Evolutionary conservation across 2,329 filamentous ascomycete genomes (phyloP).

Genomic region (Byssoonygena ceratinophila): DNA sequence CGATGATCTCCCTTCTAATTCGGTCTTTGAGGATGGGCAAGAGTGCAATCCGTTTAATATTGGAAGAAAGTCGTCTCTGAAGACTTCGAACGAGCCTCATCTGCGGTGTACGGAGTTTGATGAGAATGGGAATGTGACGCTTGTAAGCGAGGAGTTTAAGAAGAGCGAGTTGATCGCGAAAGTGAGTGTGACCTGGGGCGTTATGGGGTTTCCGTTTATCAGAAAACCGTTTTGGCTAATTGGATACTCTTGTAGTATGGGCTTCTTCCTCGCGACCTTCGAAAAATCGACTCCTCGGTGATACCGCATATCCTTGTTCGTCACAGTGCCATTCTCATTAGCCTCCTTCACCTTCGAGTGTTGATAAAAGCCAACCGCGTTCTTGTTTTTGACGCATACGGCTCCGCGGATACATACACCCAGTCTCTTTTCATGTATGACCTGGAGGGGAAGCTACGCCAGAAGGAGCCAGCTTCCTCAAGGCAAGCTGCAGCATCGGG

Average conservation of each 20-base stretch:
- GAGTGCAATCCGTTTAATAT: constrained; percentile 56
- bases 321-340: constrained; percentile 84
- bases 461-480: constrained; percentile 47
- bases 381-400: constrained; percentile 91
- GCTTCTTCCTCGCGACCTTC: constrained; percentile 80
- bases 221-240: too few species aligned
- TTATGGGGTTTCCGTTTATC: neutral
- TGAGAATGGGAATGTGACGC: constrained; percentile 77
- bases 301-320: constrained; percentile 92
- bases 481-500: constrained; percentile 40
- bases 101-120: constrained; percentile 93
- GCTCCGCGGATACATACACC: constrained; percentile 84
- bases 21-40: constrained; percentile 49
- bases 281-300: constrained; percentile 94
- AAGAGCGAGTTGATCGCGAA: constrained; percentile 96
- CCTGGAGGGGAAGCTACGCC: constrained; percentile 79
- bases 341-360: constrained; percentile 89
- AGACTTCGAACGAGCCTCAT: constrained; percentile 72
- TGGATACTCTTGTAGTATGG: constrained; percentile 67
- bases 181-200: constrained; percentile 40
- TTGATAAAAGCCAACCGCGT: constrained; percentile 92
- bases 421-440: constrained; percentile 98
- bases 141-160: constrained; percentile 92
- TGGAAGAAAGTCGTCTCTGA: constrained; percentile 59
- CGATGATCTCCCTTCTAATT: constrained; percentile 47